Base-by-base conservation (phyloP, 768 basidiomycete genomes). In the Boletus rubropictus region DNA sequence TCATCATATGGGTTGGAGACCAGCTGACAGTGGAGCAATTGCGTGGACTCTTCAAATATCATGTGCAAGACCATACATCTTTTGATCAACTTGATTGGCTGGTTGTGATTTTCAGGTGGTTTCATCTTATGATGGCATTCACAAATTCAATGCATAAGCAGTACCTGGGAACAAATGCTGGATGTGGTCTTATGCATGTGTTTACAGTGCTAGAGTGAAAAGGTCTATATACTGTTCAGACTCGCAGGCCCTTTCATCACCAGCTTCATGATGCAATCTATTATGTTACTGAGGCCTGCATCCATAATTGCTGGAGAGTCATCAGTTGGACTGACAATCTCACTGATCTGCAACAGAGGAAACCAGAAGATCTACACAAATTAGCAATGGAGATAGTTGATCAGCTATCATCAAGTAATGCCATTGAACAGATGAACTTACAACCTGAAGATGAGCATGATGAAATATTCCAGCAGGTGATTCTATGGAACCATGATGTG, bases 1-100 rank as follows among this genome's bases (percentile, higher is more conserved):
- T 73, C 1, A 46, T 75, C 7, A 50, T 57, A 1, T 72, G 67
- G 66, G 44, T 63, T 29, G 62, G 69, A 0, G 70, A 70, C 49
- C 69, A 72, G 48, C 60, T 77, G 14, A 77, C 71, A 0, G 57
- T 66, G 0, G 66, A 65, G 6, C 59, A 67, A 2, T 53, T 70
- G 2, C 17, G 65, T 8, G 68, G 68, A 1, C 57, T 77, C 21
- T 70, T 59, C 42, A 60, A 60, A 15, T 72, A 57, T 38, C 1
- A 5, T n/a, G n/a, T n/a, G n/a, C n/a, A n/a, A n/a, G n/a, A n/a
- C n/a, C n/a, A n/a, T n/a, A n/a, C n/a, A n/a, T n/a, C n/a, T n/a
- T n/a, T n/a, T n/a, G n/a, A n/a, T n/a, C n/a, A n/a, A n/a, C n/a
- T n/a, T n/a, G n/a, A n/a, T n/a, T n/a, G n/a, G n/a, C n/a, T n/a